Percentiles rank a stretch among this genome's conserved stretches.
These are phyloP conservation scores for Herpotrichia juniperi DNA, from an alignment of 2,329 filamentous ascomycete species.

Conservation along the genomic window DNA sequence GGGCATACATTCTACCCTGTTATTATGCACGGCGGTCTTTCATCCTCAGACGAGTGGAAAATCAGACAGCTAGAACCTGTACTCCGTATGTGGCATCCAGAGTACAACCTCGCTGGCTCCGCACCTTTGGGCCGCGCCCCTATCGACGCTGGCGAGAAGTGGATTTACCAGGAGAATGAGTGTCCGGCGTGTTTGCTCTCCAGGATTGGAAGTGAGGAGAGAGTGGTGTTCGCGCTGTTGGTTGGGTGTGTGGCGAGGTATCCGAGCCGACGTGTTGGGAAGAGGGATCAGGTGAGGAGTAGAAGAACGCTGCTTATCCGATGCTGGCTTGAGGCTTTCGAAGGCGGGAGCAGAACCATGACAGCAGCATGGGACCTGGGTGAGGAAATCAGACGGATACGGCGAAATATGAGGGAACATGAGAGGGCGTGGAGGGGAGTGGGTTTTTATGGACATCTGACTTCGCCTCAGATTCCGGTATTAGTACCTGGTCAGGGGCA, in stretches of 20 bases:
- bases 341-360: constrained; percentile 11
- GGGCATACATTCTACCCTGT: constrained; percentile 35
- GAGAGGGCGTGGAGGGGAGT: neutral
- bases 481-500: neutral
- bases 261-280: constrained; percentile 5
- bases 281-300: constrained; percentile 16
- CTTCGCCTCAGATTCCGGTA: neutral
- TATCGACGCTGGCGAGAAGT: constrained; percentile 21
- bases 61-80: constrained; percentile 37
- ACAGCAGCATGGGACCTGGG: constrained; percentile 28
- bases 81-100: constrained; percentile 27
- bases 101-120: constrained; percentile 20
- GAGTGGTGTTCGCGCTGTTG: constrained; percentile 31
- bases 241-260: constrained; percentile 31
- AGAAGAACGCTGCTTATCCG: constrained; percentile 29
- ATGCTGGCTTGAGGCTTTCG: constrained; percentile 27
- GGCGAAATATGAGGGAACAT: constrained; percentile 1
- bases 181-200: constrained; percentile 40
- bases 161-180: constrained; percentile 25
- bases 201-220: constrained; percentile 30
- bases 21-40: constrained; percentile 24
- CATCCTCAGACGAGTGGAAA: constrained; percentile 15
- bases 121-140: constrained; percentile 23
- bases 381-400: constrained; percentile 16
- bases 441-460: constrained; percentile 8